Base-by-base conservation (phyloP, 2,329 filamentous ascomycete genomes). In the Ceratocystiopsis brevicomis region DNA sequence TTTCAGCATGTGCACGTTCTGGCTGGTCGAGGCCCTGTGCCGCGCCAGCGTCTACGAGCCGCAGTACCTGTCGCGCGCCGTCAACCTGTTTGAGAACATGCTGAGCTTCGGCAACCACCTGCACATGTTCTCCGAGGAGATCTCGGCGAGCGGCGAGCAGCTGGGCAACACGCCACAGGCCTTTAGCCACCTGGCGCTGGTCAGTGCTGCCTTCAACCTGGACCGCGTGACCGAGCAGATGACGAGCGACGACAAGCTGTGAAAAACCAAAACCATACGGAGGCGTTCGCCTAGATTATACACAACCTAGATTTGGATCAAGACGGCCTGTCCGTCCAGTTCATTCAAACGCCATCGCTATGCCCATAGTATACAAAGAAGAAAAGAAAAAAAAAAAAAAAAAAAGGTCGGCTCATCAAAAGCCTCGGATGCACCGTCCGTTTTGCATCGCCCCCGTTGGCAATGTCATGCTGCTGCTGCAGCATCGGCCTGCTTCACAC, bases 1-100 rank as follows among this genome's bases (percentile, higher is more conserved):
- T 17, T 86, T 86, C 55, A 76, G 71, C 53, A 85, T 86, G 79
- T 84, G 80, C 54, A 86, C 80, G 0, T 86, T 86, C 56, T 86
- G 81, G 81, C 71, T 85, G 0, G 78, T 86, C 13, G 81, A 86
- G 59, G 79, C 81, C 19, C 68, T 86, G 60, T 82, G 79, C 30
- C 68, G 81, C 32, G 79, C 79, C 50, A 62, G 69, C 50, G 61
- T 66, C 40, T 78, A 80, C 56, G 74, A 81, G 49, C 63, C 64
- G n/a, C 76, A 71, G 49, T 81, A 81, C 50, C 61, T 78, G 17
- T 57, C 63, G 13, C 63, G 67, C 12, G 73, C 81, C 8, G 67
- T 81, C 50, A 78, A 71, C 50, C 64, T 84, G 37, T 86, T 86
- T 51, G 80, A 86, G 59, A 84, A 83, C 53, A 81, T 85, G 67